These are phyloP conservation scores for Ormosia semicastrata DNA, from an alignment of 306 rosid species.

Conservation along the genomic window DNA sequence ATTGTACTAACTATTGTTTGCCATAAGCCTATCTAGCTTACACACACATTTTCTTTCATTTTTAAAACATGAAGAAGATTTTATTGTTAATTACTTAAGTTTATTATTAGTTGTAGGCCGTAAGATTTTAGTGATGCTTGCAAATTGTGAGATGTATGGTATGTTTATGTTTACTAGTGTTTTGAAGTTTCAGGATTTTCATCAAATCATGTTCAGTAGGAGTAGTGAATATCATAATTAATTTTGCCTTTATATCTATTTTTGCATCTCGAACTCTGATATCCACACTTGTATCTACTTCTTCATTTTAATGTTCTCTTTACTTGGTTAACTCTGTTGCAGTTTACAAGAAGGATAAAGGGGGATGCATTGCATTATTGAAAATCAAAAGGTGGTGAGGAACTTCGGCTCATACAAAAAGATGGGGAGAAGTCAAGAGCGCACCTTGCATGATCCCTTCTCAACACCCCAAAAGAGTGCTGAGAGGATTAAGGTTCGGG, in stretches of 20 bases:
- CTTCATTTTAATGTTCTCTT: neutral
- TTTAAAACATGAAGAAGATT: neutral
- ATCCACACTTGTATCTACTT: neutral
- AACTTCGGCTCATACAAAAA: conserved; percentile 33
- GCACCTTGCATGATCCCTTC: conserved; percentile 80
- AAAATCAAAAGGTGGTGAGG: conserved; percentile 33
- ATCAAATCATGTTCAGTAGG: neutral
- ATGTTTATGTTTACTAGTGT: neutral
- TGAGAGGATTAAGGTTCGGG: conserved; percentile 92
- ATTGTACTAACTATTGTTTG: too few species aligned
- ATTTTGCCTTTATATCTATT: neutral
- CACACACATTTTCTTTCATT: neutral
- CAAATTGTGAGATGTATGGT: neutral
- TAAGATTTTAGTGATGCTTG: neutral
- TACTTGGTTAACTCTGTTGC: neutral
- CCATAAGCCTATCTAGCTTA: neutral
- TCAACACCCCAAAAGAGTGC: conserved; percentile 3
- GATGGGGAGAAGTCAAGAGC: conserved; percentile 91
- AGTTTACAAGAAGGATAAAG: conserved; percentile 38
- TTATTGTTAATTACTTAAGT: neutral
- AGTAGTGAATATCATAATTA: neutral
- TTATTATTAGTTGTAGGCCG: neutral
- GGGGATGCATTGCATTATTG: neutral
- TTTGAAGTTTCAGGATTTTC: neutral
- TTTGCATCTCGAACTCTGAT: neutral